Evolutionary conservation across 2,329 filamentous ascomycete genomes (phyloP).

Genomic region (Stromatinia cepivora): DNA sequence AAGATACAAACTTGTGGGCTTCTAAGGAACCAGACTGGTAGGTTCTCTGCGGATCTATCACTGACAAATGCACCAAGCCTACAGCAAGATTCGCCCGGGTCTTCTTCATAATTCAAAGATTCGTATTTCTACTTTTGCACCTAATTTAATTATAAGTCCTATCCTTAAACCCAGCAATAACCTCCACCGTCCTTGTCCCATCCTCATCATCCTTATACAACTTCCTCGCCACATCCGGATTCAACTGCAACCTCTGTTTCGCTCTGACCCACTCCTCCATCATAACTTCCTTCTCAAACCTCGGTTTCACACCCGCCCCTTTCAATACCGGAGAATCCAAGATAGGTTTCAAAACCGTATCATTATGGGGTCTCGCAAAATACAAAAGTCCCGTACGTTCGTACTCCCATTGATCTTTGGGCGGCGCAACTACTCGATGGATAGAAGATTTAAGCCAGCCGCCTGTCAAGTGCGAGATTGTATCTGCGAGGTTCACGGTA

Average conservation of each 20-base stretch:
- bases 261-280: slow-evolving; percentile 49
- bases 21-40: rapidly evolving
- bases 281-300: slow-evolving; percentile 46
- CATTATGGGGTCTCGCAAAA: slow-evolving; percentile 44
- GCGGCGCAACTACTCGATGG: slow-evolving; percentile 44
- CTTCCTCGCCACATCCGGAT: slow-evolving; percentile 40
- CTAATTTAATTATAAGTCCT: slow-evolving; percentile 33
- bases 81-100: rapidly evolving
- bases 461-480: slow-evolving; percentile 50
- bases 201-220: slow-evolving; percentile 42
- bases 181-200: slow-evolving; percentile 42
- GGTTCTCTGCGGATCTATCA: not conserved
- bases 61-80: too few relatives aligned
- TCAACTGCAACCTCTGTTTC: slow-evolving; percentile 43
- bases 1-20: rapidly evolving
- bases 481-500: slow-evolving; percentile 54
- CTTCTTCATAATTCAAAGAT: not conserved
- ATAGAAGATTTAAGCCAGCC: slow-evolving; percentile 49
- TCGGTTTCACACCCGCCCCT: slow-evolving; percentile 35
- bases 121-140: too few relatives aligned
- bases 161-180: slow-evolving; percentile 42
- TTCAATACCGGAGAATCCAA: slow-evolving; percentile 39
- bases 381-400: slow-evolving; percentile 49
- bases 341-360: slow-evolving; percentile 38
- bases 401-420: slow-evolving; percentile 43